A percentile compares a stretch with the other conserved stretches of the same genome.
Conservation (phyloP, 2,329 filamentous ascomycete species). For the Beauveria rudraprayagi region DNA sequence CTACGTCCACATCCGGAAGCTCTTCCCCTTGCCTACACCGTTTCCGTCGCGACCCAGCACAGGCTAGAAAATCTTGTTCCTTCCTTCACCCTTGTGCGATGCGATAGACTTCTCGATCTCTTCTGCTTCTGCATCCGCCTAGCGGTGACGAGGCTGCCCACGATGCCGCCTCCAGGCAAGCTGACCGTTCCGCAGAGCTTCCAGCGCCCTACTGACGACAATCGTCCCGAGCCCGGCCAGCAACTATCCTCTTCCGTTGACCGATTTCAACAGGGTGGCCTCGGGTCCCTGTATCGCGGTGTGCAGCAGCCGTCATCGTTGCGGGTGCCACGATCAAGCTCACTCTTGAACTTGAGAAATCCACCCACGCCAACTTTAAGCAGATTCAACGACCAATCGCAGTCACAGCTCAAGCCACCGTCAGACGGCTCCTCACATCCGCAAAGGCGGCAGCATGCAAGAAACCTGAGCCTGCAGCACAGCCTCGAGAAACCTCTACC, state of each 20-base stretch:
- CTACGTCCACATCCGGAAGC: background rate
- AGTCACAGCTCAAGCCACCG: conserved; percentile 8
- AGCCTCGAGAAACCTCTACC: conserved; percentile 52
- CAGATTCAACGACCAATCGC: conserved; percentile 1
- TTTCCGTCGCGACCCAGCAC: background rate
- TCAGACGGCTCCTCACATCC: conserved; percentile 4
- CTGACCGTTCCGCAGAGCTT: conserved; percentile 10
- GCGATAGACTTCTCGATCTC: background rate
- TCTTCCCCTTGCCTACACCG: background rate
- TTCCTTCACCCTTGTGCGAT: background rate
- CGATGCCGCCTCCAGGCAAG: conserved; percentile 3
- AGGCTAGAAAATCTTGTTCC: background rate
- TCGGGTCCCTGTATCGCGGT: conserved; percentile 2
- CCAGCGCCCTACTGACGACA: background rate
- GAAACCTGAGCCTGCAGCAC: conserved; percentile 45
- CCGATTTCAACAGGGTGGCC: background rate
- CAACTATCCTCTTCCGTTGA: conserved; percentile 1
- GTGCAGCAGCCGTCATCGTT: conserved; percentile 1
- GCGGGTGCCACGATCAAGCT: conserved; percentile 3
- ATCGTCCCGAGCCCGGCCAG: background rate
- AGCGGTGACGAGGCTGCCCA: conserved; percentile 6
- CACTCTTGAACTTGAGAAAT: conserved; percentile 5
- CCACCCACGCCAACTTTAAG: background rate
- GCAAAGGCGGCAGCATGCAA: conserved; percentile 37
- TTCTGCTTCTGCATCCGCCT: background rate